A percentile compares a stretch with the other conserved stretches of the same genome.
Evolutionary conservation across 805 yeast genomes (phyloP).

Genomic region (Wickerhamomyces chambardii): DNA sequence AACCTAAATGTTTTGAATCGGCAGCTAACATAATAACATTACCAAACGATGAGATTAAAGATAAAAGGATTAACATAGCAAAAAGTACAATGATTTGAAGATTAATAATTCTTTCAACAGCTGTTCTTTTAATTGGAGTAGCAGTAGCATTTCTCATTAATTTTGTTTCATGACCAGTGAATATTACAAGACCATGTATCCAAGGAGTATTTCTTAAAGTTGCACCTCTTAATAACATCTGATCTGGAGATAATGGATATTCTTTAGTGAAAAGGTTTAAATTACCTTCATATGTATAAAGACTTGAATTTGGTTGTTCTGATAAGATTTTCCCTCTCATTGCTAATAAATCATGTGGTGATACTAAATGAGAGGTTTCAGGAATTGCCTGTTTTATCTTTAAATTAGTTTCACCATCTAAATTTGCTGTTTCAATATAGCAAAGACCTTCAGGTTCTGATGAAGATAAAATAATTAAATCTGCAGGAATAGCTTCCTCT

Average conservation of each 20-base stretch:
- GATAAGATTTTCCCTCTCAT: constrained; percentile 47
- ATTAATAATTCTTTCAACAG: constrained; percentile 73
- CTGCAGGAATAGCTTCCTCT: constrained; percentile 95
- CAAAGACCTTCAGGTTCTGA: constrained; percentile 62
- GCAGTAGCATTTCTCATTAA: constrained; percentile 90
- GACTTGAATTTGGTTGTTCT: constrained; percentile 89
- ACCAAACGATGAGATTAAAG: constrained; percentile 79
- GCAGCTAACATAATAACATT: constrained; percentile 43
- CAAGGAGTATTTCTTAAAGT: constrained; percentile 76
- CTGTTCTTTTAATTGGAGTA: constrained; percentile 83
- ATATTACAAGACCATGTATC: constrained; percentile 72
- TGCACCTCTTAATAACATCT: constrained; percentile 84
- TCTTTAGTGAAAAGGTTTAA: constrained; percentile 28
- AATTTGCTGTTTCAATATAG: constrained; percentile 91
- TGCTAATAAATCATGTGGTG: constrained; percentile 39
- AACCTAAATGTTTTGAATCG: constrained; percentile 52
- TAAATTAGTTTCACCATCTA: constrained; percentile 94
- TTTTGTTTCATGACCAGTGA: constrained; percentile 94
- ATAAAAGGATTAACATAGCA: constrained; percentile 63
- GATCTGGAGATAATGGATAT: constrained; percentile 67
- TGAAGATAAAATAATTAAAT: constrained; percentile 63
- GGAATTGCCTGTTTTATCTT: constrained; percentile 65
- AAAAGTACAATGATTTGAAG: constrained; percentile 84
- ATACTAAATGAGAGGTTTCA: constrained; percentile 44
- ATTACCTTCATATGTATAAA: constrained; percentile 87